phyloP scores from a whole-genome alignment of 225 moss, liverwort and hornwort species.

The Antitrichia curtipendula region DNA sequence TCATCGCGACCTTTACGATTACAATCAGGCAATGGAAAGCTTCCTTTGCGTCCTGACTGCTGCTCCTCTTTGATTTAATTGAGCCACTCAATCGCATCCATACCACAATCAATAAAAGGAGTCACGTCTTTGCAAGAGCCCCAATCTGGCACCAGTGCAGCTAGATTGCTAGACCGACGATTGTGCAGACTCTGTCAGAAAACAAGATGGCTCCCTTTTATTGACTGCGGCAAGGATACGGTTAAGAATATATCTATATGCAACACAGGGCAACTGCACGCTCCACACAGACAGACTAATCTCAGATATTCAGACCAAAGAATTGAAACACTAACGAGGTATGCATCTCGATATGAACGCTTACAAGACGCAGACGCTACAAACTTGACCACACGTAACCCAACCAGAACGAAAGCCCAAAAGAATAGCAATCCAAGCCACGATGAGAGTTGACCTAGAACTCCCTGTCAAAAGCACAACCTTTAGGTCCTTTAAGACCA shows the following conservation, averaged over 20 bases:
- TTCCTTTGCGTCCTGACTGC: neutral
- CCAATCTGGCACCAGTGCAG: neutral
- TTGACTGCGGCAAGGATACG: slow-evolving; percentile 22
- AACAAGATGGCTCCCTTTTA: neutral
- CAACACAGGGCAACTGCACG: neutral
- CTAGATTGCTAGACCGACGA: neutral
- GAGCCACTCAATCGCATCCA: neutral
- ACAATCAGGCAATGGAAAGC: neutral
- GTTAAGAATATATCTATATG: neutral
- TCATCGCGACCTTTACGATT: neutral
- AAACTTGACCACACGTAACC: neutral
- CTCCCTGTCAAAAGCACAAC: neutral
- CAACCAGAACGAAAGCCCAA: neutral
- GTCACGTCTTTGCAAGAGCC: neutral
- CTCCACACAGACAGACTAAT: neutral
- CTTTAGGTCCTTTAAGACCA: neutral
- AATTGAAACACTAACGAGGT: neutral
- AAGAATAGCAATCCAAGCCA: neutral
- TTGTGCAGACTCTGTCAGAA: neutral
- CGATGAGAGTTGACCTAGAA: neutral
- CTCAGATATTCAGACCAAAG: neutral
- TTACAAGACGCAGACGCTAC: neutral
- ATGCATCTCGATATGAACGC: neutral
- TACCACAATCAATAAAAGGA: slow-evolving; percentile 41
- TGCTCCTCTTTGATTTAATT: neutral